Percentiles rank a stretch among this genome's conserved stretches.
These are phyloP conservation scores for Lecanicillium sp. DNA, from an alignment of 2,329 filamentous ascomycete genomes.

Conservation along the genomic window DNA sequence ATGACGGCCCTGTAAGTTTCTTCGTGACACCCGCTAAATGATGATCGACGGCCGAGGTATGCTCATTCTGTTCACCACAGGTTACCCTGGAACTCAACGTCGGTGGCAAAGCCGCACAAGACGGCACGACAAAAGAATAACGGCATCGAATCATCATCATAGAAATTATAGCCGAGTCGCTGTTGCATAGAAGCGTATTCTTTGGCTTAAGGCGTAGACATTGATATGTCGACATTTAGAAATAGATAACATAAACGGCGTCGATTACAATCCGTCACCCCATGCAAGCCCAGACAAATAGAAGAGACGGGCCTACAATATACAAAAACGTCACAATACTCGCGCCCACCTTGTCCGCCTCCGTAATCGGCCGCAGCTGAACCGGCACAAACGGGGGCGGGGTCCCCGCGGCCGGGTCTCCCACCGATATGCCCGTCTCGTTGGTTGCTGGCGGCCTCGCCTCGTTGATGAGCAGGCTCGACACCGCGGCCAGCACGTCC, in stretches of 20 bases:
- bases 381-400: conserved; percentile 15
- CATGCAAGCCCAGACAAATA: conserved; percentile 1
- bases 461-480: conserved; percentile 39
- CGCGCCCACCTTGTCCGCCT: conserved; percentile 4
- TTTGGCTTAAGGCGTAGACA: too few species aligned
- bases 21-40: not conserved
- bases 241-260: too few species aligned
- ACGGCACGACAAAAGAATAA: not conserved
- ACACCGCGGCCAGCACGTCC: conserved; percentile 50
- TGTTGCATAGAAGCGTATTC: too few species aligned
- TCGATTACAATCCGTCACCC: too few species aligned
- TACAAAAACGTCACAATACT: conserved; percentile 2
- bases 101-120: conserved; percentile 2
- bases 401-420: conserved; percentile 36
- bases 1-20: conserved; percentile 63
- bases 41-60: too few species aligned
- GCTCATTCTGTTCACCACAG: not conserved
- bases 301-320: not conserved
- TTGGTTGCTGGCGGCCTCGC: conserved; percentile 38
- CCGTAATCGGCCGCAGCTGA: not conserved
- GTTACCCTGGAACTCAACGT: conserved; percentile 11
- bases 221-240: too few species aligned
- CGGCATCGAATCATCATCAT: not conserved
- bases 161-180: not conserved
- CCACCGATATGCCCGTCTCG: conserved; percentile 41